These are phyloP conservation scores for Jimgerdemannia lactiflua DNA, from an alignment of 192 early-diverging fungal species.

Conservation along the genomic window DNA sequence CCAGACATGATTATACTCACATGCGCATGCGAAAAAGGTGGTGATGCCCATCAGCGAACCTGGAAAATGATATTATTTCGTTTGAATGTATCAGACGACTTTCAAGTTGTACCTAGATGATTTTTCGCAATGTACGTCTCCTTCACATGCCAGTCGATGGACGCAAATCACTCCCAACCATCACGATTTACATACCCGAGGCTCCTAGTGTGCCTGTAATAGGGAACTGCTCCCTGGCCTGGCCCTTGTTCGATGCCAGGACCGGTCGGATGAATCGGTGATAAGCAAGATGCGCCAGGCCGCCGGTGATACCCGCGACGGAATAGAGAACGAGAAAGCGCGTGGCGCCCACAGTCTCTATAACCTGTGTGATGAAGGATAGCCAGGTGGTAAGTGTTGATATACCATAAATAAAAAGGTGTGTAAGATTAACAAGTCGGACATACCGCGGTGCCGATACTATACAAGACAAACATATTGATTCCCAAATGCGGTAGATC, in stretches of 20 bases:
- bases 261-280: constrained; percentile 32
- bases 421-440: background rate
- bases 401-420: constrained; percentile 15
- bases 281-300: constrained; percentile 34
- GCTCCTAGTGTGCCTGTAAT: constrained; percentile 40
- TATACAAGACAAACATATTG: constrained; percentile 44
- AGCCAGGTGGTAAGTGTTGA: constrained; percentile 6
- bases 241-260: background rate
- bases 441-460: constrained; percentile 36
- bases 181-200: constrained; percentile 27
- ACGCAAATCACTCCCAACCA: background rate
- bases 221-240: background rate
- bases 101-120: too few relatives aligned
- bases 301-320: constrained; percentile 34
- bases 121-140: too few relatives aligned
- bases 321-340: constrained; percentile 41
- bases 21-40: constrained; percentile 42
- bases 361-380: constrained; percentile 6
- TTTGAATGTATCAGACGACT: background rate
- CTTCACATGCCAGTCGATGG: background rate
- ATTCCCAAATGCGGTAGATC: constrained; percentile 42
- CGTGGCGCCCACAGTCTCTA: constrained; percentile 33
- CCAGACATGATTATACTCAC: constrained; percentile 16
- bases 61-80: background rate
- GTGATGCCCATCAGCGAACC: constrained; percentile 44